Base-by-base conservation (phyloP, 805 yeast genomes). In the Saccharomycopsis sp. region DNA sequence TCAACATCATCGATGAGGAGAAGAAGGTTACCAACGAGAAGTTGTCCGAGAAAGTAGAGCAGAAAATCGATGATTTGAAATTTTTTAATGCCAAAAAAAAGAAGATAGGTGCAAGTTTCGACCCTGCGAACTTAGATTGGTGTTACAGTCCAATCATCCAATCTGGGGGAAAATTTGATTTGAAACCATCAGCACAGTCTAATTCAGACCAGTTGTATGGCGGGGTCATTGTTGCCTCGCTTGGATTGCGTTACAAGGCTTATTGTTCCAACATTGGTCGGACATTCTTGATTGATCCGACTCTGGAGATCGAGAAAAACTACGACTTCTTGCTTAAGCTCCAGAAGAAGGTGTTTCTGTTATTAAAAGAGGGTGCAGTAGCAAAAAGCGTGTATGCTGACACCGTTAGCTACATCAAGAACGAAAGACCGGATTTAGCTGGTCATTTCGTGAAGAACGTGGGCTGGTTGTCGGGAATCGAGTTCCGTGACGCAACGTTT, bases 401-500 rank as follows among this genome's bases (percentile, higher is more conserved):
- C 12, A 83, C 89, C 0, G 57, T 82, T n/a, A 81, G 76, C 12
- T 85, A 72, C 64, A 78, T 92, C 61, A 78, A 80, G 64, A 71
- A 78, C 19, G 83, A 83, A 60, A 79, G 81, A 63, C 88, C 96
- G 1, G 89, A 84, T 20, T 74, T 93, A 65, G 83, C 77, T 41
- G 67, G 74, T 24, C 75, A 81, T 65, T 86, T 91, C 64, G 78
- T 91, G 54, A 87, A 87, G 67, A 89, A 89, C 66, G 80, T 86
- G 63, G 98, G 98, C 56, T 89, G 94, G 81, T 76, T 89, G 58
- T 85, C 89, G 58, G 98, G 98, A 60, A 79, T 93, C 62, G 97
- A 90, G 67, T 89, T 89, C 68, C 81, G 96, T 72, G 97, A 91
- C 70, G 78, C 92, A 0, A 75, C 85, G 1, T 82, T 88, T 63